Conservation (phyloP, 2,329 filamentous ascomycete genomes). For the Tolypocladium ophioglossoides region DNA sequence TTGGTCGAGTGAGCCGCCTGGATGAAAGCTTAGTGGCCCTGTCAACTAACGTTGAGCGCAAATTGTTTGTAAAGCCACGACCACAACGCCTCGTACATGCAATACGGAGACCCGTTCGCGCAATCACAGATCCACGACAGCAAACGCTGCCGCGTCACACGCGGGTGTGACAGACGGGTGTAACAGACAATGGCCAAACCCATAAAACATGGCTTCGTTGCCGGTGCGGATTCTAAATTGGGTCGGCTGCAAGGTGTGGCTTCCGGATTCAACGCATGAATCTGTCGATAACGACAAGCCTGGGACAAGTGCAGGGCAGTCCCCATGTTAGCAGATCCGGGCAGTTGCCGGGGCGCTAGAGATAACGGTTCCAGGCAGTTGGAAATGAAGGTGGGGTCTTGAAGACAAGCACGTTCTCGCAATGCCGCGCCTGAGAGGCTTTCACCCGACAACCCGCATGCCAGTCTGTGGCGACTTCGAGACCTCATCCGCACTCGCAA, state of each 20-base stretch:
- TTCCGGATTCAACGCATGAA: background rate
- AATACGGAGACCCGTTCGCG: too few species aligned
- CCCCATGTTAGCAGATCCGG: too few species aligned
- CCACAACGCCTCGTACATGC: too few species aligned
- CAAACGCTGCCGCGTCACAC: background rate
- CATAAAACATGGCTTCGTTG: background rate
- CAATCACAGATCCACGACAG: background rate
- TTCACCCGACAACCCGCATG: slow-evolving; percentile 2
- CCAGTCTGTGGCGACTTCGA: slow-evolving; percentile 2
- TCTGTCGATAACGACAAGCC: background rate
- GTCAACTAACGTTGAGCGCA: too few species aligned
- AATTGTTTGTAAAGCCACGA: too few species aligned
- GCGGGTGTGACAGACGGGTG: too few species aligned
- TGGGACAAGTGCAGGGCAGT: too few species aligned
- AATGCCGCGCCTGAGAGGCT: slow-evolving; percentile 1
- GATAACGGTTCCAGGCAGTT: too few species aligned
- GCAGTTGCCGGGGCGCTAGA: too few species aligned
- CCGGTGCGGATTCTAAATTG: background rate
- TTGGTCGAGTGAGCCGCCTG: too few species aligned
- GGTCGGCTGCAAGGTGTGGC: background rate
- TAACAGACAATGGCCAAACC: background rate
- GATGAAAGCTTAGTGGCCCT: too few species aligned
- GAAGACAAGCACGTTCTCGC: background rate
- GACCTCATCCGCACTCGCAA: background rate
- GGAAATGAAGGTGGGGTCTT: background rate